Conservation (phyloP, 2,329 filamentous ascomycete genomes). For the Monosporascus sp. region DNA sequence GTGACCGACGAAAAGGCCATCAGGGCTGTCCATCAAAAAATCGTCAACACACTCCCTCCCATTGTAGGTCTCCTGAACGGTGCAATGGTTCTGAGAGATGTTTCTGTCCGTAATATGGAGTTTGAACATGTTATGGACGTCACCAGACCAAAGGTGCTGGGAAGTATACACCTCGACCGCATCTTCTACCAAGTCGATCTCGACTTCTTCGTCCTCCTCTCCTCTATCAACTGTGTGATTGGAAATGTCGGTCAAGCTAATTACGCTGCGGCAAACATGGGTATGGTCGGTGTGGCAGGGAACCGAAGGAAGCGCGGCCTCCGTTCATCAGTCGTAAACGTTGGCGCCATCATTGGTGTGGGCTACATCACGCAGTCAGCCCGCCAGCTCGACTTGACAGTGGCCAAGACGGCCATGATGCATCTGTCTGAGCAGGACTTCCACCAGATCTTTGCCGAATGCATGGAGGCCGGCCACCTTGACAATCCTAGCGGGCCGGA, state of each 20-base stretch:
- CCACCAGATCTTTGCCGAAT: constrained; percentile 25
- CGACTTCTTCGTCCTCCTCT: too few species aligned
- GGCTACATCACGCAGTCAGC: constrained; percentile 12
- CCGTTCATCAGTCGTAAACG: constrained; percentile 3
- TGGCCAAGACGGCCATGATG: constrained; percentile 15
- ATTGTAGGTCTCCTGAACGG: constrained; percentile 15
- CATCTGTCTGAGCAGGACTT: constrained; percentile 26
- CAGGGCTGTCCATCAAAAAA: constrained; percentile 2
- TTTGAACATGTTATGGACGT: constrained; percentile 12
- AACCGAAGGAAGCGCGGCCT: constrained; percentile 11
- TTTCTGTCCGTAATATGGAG: constrained; percentile 13
- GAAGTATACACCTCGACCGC: too few species aligned
- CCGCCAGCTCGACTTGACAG: constrained; percentile 11
- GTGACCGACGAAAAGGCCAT: constrained; percentile 7
- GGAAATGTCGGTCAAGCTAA: constrained; percentile 38
- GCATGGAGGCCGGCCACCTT: constrained; percentile 14
- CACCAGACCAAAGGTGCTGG: too few species aligned
- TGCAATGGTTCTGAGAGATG: constrained; percentile 21
- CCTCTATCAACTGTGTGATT: too few species aligned
- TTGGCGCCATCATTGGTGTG: constrained; percentile 11
- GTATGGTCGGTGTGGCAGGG: constrained; percentile 13
- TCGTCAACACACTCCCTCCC: constrained; percentile 8
- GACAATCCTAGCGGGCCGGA: constrained; percentile 10
- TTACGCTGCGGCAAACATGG: constrained; percentile 34
- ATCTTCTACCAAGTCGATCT: too few species aligned